Evolutionary conservation across 192 early-diverging fungal genomes (phyloP).

Genomic region (Mycoemilia scoparia): DNA sequence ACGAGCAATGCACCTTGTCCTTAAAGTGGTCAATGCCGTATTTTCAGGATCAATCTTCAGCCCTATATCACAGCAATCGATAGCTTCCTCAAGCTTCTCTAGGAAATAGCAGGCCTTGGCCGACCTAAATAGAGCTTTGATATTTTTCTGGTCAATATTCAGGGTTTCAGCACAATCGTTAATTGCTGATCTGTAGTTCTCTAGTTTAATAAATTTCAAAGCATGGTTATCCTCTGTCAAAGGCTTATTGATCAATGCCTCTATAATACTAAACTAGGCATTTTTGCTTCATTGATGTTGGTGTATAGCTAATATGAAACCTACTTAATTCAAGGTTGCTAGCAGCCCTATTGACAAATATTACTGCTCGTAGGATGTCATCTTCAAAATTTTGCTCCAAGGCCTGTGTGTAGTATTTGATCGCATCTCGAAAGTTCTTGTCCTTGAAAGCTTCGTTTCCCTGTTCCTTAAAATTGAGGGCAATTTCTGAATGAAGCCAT

Average conservation of each 20-base stretch:
- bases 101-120: conserved; percentile 60
- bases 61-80: conserved; percentile 67
- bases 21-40: conserved; percentile 18
- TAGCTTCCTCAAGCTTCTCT: conserved; percentile 66
- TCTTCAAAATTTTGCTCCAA: conserved; percentile 56
- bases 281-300: no score
- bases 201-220: no score
- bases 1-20: conserved; percentile 15
- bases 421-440: conserved; percentile 61
- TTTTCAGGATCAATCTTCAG: conserved; percentile 46
- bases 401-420: conserved; percentile 73
- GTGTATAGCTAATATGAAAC: conserved; percentile 38
- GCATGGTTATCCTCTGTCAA: not conserved
- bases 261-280: no score
- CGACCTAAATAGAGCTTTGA: conserved; percentile 88
- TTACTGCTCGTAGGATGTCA: conserved; percentile 51
- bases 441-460: conserved; percentile 82
- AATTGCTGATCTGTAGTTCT: conserved; percentile 73
- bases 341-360: conserved; percentile 80
- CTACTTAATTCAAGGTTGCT: conserved; percentile 84
- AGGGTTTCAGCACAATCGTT: conserved; percentile 80
- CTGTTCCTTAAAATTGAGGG: conserved; percentile 85
- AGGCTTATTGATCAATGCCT: not conserved
- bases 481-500: no score
- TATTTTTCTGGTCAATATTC: conserved; percentile 48